Percentiles rank a stretch among this genome's conserved stretches.
Evolutionary conservation across 768 basidiomycete species (phyloP).

Genomic region (Tubosaeta sp.): DNA sequence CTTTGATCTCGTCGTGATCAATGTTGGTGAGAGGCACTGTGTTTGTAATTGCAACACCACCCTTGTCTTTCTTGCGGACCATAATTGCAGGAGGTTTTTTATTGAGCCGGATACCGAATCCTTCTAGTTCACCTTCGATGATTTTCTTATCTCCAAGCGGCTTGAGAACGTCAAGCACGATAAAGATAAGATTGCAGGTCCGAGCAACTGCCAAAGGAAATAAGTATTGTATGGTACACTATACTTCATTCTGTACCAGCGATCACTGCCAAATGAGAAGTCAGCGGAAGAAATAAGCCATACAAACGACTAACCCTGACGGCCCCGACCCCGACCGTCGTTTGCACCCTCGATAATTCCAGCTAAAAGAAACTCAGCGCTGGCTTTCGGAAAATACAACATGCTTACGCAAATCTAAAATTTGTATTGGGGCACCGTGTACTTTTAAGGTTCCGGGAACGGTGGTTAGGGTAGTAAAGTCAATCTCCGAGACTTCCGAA

Average conservation of each 20-base stretch:
- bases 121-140: conserved; percentile 91
- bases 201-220: conserved; percentile 66
- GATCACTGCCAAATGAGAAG: conserved; percentile 45
- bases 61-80: conserved; percentile 85
- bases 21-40: conserved; percentile 96
- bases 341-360: conserved; percentile 99
- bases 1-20: conserved; percentile 94
- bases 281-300: conserved; percentile 18
- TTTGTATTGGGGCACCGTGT: conserved; percentile 95
- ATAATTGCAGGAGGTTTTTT: conserved; percentile 87
- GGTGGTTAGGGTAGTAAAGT: conserved; percentile 94
- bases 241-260: conserved; percentile 51
- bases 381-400: neutral
- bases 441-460: conserved; percentile 94
- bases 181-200: conserved; percentile 98
- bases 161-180: conserved; percentile 96
- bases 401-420: conserved; percentile 79
- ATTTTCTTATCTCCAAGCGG: conserved; percentile 93
- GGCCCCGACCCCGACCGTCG: conserved; percentile 93
- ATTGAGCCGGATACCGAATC: conserved; percentile 96
- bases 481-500: conserved; percentile 93
- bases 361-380: conserved; percentile 42
- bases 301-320: conserved; percentile 61
- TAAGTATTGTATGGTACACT: conserved; percentile 7
- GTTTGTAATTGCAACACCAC: conserved; percentile 89